Evolutionary conservation across 2,329 filamentous ascomycete genomes (phyloP), one percentile per base, ranked within the genome.

Genomic region (Nannizzia gypsea): DNA sequence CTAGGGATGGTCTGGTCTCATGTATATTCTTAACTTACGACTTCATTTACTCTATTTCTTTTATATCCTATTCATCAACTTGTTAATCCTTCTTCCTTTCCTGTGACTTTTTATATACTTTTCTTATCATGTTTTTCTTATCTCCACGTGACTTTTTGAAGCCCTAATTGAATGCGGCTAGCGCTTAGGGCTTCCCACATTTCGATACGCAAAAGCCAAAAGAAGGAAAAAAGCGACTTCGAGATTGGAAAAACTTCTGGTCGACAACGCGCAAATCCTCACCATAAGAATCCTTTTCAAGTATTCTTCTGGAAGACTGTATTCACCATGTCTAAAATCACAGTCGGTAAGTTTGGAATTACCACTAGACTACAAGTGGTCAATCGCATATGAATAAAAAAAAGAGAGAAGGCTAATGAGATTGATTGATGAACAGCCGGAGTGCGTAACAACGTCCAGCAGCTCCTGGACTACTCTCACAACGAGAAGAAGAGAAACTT

Each of bases 401-500:
- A 6, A 36, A 11, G 24, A 55, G 31, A 15, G 17, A 31, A 24
- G 36, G 52, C 58, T 60, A 60, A 62, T 36, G 5, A 15, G 26
- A 55, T 46, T 59, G 26, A 55, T 46, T 59, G 5, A 46, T 57
- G 56, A 66, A 67, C 64, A 83, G 89, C 90, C 84, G 89, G 90
- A 88, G 90, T 95, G 84, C 90, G 91, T 84, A 82, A 84, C 78
- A 92, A 97, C 82, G 89, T 97, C 77, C 81, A 87, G 78, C 84
- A 93, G 77, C 84, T 99, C 74, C 88, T 99, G 73, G 87, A 95
- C 74, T 97, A 97, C 87, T 95, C 88, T 76, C 83, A 83, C 73
- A 85, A 95, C 79, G 89, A 88, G 78, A 96, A 96, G 88, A 96
- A 96, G 88, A 83, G 90, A 72, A 96, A 96, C 85, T 96, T 96